A percentile compares a stretch with the other conserved stretches of the same genome.
Conservation (phyloP, 1,139 yeast species). For the Ogataea hybrid region DNA sequence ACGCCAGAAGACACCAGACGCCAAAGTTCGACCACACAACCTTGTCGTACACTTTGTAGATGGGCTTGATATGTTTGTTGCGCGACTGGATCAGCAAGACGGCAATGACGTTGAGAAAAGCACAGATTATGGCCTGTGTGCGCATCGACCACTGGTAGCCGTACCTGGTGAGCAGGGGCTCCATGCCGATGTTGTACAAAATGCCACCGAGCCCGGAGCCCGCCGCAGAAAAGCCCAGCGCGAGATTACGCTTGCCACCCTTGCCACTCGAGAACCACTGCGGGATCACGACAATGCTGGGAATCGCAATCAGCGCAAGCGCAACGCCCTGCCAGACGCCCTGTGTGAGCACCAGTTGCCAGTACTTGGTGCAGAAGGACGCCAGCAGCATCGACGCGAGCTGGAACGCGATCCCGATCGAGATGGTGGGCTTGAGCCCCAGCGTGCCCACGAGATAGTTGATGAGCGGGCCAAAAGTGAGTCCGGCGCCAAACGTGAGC, state of each 20-base stretch:
- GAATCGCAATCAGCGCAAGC: slow-evolving; percentile 48
- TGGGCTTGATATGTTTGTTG: slow-evolving; percentile 34
- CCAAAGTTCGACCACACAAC: slow-evolving; percentile 35
- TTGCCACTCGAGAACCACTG: slow-evolving; percentile 51
- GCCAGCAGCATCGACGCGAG: slow-evolving; percentile 53
- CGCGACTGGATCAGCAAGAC: slow-evolving; percentile 27
- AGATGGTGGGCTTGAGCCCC: slow-evolving; percentile 41
- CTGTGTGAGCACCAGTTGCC: slow-evolving; percentile 52
- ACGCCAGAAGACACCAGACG: slow-evolving; percentile 35
- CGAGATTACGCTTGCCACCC: slow-evolving; percentile 51
- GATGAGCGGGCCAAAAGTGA: slow-evolving; percentile 43
- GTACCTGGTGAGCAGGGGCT: too few relatives aligned
- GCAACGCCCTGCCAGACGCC: slow-evolving; percentile 59
- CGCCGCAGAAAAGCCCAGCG: slow-evolving; percentile 57
- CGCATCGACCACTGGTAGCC: too few relatives aligned
- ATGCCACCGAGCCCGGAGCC: slow-evolving; percentile 73
- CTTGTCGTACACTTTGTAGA: slow-evolving; percentile 38
- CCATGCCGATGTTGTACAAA: slow-evolving; percentile 48
- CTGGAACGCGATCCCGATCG: slow-evolving; percentile 44
- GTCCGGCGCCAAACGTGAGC: too few relatives aligned
- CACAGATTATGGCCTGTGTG: too few relatives aligned
- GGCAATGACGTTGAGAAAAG: slow-evolving; percentile 41
- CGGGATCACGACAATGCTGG: slow-evolving; percentile 54
- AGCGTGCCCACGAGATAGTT: slow-evolving; percentile 42
- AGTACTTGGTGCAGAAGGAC: slow-evolving; percentile 46